Evolutionary conservation across 208 protist species (phyloP).

Genomic region (Leishmania martiniquensis): DNA sequence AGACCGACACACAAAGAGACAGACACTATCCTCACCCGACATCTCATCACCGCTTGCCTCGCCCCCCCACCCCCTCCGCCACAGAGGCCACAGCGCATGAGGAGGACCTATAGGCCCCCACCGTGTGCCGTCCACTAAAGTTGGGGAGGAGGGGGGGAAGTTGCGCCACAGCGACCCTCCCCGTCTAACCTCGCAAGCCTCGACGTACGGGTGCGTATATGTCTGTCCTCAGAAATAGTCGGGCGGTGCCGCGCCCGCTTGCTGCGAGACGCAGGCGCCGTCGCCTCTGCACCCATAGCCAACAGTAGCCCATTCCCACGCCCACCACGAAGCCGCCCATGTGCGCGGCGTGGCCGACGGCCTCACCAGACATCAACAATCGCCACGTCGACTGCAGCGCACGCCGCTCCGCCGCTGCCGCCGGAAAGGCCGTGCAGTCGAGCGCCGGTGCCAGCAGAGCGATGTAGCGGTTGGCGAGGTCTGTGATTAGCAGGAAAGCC

Average conservation of each 20-base stretch:
- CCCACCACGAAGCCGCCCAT: constrained; percentile 64
- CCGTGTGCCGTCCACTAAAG: too few relatives aligned
- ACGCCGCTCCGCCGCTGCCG: constrained; percentile 4
- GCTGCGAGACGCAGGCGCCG: constrained; percentile 7
- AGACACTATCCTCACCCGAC: too few relatives aligned
- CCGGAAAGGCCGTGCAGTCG: not conserved
- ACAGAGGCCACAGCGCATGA: too few relatives aligned
- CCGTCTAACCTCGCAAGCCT: not conserved
- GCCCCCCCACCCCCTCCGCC: too few relatives aligned
- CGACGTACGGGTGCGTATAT: not conserved
- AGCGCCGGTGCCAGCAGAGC: constrained; percentile 1
- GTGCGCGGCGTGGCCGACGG: constrained; percentile 67
- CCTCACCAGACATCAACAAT: constrained; percentile 41
- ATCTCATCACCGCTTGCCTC: too few relatives aligned
- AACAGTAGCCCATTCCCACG: constrained; percentile 37
- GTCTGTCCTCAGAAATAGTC: not conserved
- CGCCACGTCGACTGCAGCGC: constrained; percentile 22
- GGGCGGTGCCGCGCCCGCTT: not conserved
- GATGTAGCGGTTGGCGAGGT: constrained; percentile 21
- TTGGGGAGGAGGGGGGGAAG: not conserved
- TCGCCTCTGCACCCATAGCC: constrained; percentile 29
- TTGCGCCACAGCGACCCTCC: not conserved
- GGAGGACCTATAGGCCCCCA: too few relatives aligned
- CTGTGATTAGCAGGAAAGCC: constrained; percentile 22
- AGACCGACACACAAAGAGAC: not conserved